Evolutionary conservation across 345 rosid species (phyloP).

Genomic region (Citrus glauca): DNA sequence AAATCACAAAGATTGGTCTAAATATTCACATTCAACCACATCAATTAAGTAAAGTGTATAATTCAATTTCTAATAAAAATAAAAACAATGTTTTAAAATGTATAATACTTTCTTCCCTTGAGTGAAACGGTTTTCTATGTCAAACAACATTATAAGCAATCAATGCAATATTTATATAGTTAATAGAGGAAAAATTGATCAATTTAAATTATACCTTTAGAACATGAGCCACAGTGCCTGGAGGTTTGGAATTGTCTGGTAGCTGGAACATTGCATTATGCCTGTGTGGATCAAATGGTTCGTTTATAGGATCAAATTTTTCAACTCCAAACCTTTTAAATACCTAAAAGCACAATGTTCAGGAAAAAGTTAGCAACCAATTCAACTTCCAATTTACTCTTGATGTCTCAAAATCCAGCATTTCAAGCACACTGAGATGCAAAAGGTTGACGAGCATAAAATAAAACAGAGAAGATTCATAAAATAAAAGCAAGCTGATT

Average conservation of each 20-base stretch:
- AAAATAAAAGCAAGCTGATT: neutral
- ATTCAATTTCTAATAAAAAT: neutral
- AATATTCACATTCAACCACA: neutral
- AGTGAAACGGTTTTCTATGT: too few relatives aligned
- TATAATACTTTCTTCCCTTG: neutral
- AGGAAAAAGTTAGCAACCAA: conserved; percentile 6
- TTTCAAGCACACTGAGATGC: neutral
- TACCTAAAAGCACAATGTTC: conserved; percentile 40
- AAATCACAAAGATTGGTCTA: neutral
- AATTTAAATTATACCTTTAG: conserved; percentile 53
- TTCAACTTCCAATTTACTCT: neutral
- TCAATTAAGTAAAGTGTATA: neutral
- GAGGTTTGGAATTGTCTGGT: conserved; percentile 81
- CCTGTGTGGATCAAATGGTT: conserved; percentile 87
- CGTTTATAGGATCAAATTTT: conserved; percentile 68
- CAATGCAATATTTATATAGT: neutral
- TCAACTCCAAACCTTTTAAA: conserved; percentile 71
- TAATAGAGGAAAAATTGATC: neutral
- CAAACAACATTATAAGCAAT: neutral
- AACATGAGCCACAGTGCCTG: conserved; percentile 76
- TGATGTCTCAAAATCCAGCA: neutral
- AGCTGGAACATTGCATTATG: conserved; percentile 80
- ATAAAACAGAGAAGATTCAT: neutral
- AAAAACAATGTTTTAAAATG: neutral
- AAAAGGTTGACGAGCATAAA: neutral